Evolutionary conservation across 768 basidiomycete species (phyloP).

Genomic region (Amanita pallidorosea): DNA sequence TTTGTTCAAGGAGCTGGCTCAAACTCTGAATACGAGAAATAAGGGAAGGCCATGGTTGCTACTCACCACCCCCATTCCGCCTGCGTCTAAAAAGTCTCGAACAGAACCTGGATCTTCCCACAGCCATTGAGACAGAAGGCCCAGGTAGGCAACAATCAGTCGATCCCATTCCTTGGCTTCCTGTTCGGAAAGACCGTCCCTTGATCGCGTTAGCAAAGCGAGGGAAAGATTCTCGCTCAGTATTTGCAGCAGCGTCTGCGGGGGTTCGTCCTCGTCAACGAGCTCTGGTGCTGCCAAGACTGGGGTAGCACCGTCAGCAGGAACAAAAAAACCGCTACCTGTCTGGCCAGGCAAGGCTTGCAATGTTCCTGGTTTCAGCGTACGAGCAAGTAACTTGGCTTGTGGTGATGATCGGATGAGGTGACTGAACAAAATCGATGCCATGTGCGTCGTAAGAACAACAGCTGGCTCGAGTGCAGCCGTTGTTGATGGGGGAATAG

Average conservation of each 20-base stretch:
- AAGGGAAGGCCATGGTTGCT: neutral
- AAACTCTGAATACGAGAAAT: neutral
- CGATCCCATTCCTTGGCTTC: conserved; percentile 88
- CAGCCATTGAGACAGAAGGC: conserved; percentile 81
- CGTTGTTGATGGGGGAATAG: conserved; percentile 48
- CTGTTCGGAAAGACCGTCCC: conserved; percentile 52
- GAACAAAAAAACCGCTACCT: conserved; percentile 57
- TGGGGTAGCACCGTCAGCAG: conserved; percentile 50
- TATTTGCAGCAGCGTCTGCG: conserved; percentile 71
- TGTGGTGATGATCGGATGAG: conserved; percentile 59
- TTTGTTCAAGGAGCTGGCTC: conserved; percentile 83
- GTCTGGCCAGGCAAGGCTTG: conserved; percentile 12
- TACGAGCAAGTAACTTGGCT: conserved; percentile 53
- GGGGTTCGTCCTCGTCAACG: conserved; percentile 47
- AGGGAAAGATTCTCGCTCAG: conserved; percentile 86
- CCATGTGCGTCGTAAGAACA: conserved; percentile 60
- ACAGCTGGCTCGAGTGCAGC: conserved; percentile 37
- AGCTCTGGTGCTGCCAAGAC: conserved; percentile 20
- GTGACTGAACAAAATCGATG: conserved; percentile 71
- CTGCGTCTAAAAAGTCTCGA: conserved; percentile 81
- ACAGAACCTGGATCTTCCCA: conserved; percentile 93
- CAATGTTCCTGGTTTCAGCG: conserved; percentile 43
- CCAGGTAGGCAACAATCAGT: conserved; percentile 77
- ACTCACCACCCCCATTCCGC: conserved; percentile 84
- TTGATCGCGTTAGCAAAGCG: conserved; percentile 65